These are phyloP conservation scores for Neospermospora avenae DNA, from an alignment of 2,329 filamentous ascomycete genomes.

Conservation along the genomic window DNA sequence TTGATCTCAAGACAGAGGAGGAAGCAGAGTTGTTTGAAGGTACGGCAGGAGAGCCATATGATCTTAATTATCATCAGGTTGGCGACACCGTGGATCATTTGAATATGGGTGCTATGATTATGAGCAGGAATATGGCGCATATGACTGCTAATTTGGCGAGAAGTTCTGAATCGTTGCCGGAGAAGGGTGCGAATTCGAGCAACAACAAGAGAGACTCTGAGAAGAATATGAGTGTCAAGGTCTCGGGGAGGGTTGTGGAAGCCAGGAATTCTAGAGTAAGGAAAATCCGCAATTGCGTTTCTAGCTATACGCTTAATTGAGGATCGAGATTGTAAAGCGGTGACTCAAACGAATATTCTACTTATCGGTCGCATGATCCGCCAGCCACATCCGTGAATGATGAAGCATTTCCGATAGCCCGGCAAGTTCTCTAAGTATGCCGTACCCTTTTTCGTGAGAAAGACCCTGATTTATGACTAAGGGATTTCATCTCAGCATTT, in stretches of 20 bases:
- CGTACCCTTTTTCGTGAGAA: no score
- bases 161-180: constrained; percentile 14
- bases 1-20: constrained; percentile 67
- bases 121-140: constrained; percentile 48
- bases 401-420: no score
- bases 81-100: constrained; percentile 46
- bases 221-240: not conserved
- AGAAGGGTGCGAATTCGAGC: not conserved
- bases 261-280: not conserved
- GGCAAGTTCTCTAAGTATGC: no score
- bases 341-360: no score
- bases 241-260: not conserved
- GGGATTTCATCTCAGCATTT: no score
- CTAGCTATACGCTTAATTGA: no score
- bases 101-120: constrained; percentile 55
- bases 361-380: no score
- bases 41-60: constrained; percentile 53
- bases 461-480: no score
- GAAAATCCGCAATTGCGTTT: no score
- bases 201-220: not conserved
- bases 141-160: constrained; percentile 20
- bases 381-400: no score
- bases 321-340: no score
- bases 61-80: constrained; percentile 37
- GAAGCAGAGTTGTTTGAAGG: constrained; percentile 67